phyloP scores from a whole-genome alignment of 257 asterid species.

The Paulownia fortunei region DNA sequence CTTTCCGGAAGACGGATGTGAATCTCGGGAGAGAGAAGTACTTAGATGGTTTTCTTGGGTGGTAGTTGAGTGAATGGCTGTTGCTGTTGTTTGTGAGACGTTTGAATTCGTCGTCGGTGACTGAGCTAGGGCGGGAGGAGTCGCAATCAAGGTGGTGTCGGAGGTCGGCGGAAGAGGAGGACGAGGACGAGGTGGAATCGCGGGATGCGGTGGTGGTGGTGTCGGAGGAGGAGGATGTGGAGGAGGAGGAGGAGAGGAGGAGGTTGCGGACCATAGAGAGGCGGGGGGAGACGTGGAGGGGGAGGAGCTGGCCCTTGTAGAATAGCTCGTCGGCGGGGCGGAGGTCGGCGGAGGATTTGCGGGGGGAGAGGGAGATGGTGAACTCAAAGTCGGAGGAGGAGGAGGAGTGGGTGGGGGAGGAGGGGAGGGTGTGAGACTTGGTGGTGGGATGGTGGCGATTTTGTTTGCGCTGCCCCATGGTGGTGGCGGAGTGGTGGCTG shows the following conservation, averaged over 20 bases:
- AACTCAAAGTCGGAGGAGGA: conserved; percentile 89
- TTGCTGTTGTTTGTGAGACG: conserved; percentile 40
- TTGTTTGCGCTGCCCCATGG: conserved; percentile 65
- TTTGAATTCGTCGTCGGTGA: conserved; percentile 62
- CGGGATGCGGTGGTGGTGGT: conserved; percentile 86
- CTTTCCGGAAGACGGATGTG: conserved; percentile 83
- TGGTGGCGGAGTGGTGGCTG: conserved; percentile 25
- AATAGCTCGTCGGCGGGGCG: conserved; percentile 95
- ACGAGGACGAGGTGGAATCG: conserved; percentile 67
- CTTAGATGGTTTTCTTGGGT: conserved; percentile 37
- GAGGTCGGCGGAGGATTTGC: conserved; percentile 63
- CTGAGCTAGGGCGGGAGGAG: conserved; percentile 83
- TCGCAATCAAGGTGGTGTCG: conserved; percentile 54
- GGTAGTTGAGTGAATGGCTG: background rate
- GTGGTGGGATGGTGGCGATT: conserved; percentile 40
- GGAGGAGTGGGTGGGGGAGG: conserved; percentile 88
- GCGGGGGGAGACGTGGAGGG: conserved; percentile 89
- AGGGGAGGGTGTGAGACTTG: conserved; percentile 82
- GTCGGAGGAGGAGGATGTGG: conserved; percentile 79
- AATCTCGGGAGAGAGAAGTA: conserved; percentile 75
- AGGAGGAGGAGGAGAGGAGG: conserved; percentile 67
- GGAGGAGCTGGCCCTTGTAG: conserved; percentile 90
- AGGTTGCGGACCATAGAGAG: conserved; percentile 86
- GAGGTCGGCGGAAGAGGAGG: conserved; percentile 52
- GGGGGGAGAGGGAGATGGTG: conserved; percentile 71